Conservation (phyloP, 176 grass and related monocot species). For the Cymbopogon citratus region DNA sequence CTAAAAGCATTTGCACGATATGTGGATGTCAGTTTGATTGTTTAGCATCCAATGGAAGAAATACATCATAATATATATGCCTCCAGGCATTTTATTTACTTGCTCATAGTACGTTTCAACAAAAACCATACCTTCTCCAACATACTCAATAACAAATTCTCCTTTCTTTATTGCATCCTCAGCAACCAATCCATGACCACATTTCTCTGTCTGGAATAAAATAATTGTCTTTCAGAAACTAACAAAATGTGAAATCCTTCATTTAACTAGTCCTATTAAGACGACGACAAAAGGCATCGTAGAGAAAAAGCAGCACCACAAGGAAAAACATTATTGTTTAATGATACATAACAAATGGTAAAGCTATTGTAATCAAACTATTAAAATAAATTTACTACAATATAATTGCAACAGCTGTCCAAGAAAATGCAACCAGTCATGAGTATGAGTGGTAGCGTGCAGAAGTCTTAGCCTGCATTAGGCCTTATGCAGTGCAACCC, state of each 20-base stretch:
- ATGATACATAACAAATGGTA: not conserved
- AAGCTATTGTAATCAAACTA: not conserved
- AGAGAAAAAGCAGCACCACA: not conserved
- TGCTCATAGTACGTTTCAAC: conserved; percentile 18
- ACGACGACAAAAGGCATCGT: not conserved
- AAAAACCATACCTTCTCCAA: conserved; percentile 84
- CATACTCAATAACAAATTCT: conserved; percentile 95
- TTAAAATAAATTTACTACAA: not conserved
- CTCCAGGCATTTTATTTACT: conserved; percentile 10
- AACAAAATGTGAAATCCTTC: not conserved
- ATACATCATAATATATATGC: conserved; percentile 12
- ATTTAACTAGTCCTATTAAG: not conserved
- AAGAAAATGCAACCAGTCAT: not conserved
- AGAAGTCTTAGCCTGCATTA: not conserved
- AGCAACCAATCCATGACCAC: conserved; percentile 85
- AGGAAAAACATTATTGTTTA: not conserved
- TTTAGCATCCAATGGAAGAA: not conserved
- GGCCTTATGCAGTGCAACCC: not conserved
- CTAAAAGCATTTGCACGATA: conserved; percentile 39
- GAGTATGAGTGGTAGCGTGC: not conserved
- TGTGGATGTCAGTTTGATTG: conserved; percentile 26
- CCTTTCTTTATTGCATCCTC: conserved; percentile 90
- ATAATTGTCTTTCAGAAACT: conserved; percentile 10
- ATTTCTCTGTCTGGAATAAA: conserved; percentile 87
- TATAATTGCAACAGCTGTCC: not conserved